A percentile compares a stretch with the other conserved stretches of the same genome.
These are phyloP conservation scores for Cutaneotrichosporon arboriforme DNA, from an alignment of 1,284 basidiomycete species.

Conservation along the genomic window DNA sequence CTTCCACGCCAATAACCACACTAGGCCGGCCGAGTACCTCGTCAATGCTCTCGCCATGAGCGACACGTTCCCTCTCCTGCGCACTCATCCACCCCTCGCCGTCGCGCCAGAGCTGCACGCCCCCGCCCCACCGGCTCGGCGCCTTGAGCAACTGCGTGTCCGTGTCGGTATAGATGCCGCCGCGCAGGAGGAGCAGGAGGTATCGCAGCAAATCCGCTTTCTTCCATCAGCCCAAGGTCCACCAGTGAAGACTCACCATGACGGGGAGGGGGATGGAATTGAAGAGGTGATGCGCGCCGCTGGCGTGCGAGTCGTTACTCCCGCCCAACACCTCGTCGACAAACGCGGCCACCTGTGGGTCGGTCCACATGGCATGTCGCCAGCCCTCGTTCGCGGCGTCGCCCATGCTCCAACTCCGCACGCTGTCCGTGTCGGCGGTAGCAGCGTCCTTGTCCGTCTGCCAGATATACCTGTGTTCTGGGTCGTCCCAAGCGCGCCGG, in stretches of 20 bases:
- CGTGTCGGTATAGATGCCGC: slow-evolving; percentile 48
- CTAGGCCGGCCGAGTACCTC: slow-evolving; percentile 34
- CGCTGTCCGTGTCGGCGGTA: slow-evolving; percentile 10
- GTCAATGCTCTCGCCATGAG: slow-evolving; percentile 22
- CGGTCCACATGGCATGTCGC: slow-evolving; percentile 38
- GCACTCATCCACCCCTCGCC: slow-evolving; percentile 37
- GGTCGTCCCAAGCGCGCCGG: slow-evolving; percentile 6
- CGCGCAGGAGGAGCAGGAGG: slow-evolving; percentile 41
- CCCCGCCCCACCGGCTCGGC: slow-evolving; percentile 36
- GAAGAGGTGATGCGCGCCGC: slow-evolving; percentile 35
- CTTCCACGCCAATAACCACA: slow-evolving; percentile 47
- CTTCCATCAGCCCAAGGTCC: slow-evolving; percentile 11
- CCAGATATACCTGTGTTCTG: slow-evolving; percentile 38
- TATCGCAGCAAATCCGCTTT: slow-evolving; percentile 44
- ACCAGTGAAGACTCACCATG: slow-evolving; percentile 8
- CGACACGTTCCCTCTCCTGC: slow-evolving; percentile 16
- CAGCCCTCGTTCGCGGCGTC: slow-evolving; percentile 35
- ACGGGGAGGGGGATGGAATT: slow-evolving; percentile 41
- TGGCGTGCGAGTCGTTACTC: not conserved
- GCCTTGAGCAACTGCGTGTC: slow-evolving; percentile 43
- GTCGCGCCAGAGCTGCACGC: slow-evolving; percentile 28
- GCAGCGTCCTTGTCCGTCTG: slow-evolving; percentile 42
- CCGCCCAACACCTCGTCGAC: not conserved
- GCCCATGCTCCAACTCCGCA: slow-evolving; percentile 34
- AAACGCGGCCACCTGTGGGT: slow-evolving; percentile 15